A percentile compares a stretch with the other conserved stretches of the same genome.
phyloP scores from a whole-genome alignment of 176 grass and related monocot species.

The Guadua angustifolia region DNA sequence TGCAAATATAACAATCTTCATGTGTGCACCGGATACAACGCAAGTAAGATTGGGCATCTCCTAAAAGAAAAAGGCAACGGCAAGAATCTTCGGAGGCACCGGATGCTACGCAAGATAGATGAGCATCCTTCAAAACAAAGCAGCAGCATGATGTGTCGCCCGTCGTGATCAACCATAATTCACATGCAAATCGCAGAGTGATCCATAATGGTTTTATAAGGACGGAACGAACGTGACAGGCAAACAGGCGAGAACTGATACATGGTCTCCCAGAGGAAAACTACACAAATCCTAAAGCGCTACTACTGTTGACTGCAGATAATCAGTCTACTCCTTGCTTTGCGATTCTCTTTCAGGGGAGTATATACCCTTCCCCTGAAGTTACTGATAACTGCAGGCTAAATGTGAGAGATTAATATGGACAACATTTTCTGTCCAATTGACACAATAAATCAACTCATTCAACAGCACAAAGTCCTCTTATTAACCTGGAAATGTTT shows the following conservation, averaged over 20 bases:
- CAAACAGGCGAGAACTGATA: neutral
- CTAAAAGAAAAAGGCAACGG: neutral
- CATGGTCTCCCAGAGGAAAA: neutral
- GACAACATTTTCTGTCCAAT: neutral
- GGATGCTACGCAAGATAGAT: neutral
- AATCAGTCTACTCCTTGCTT: neutral
- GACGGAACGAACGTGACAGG: neutral
- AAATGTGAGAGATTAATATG: neutral
- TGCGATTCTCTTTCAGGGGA: neutral
- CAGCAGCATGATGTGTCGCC: neutral
- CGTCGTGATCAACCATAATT: neutral
- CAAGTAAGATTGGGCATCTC: neutral
- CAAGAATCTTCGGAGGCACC: neutral
- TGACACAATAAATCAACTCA: neutral
- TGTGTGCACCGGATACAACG: neutral
- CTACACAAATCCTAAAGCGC: neutral
- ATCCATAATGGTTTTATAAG: neutral
- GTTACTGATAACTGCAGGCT: neutral
- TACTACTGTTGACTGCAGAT: neutral
- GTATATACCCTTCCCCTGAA: neutral
- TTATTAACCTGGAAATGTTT: conserved; percentile 35
- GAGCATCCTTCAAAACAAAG: neutral
- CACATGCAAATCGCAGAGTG: neutral
- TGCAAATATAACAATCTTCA: neutral
- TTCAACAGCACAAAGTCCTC: neutral